Evolutionary conservation across 2,329 filamentous ascomycete genomes (phyloP), one percentile per base, ranked within the genome.

Genomic region (Xylaria sp.): DNA sequence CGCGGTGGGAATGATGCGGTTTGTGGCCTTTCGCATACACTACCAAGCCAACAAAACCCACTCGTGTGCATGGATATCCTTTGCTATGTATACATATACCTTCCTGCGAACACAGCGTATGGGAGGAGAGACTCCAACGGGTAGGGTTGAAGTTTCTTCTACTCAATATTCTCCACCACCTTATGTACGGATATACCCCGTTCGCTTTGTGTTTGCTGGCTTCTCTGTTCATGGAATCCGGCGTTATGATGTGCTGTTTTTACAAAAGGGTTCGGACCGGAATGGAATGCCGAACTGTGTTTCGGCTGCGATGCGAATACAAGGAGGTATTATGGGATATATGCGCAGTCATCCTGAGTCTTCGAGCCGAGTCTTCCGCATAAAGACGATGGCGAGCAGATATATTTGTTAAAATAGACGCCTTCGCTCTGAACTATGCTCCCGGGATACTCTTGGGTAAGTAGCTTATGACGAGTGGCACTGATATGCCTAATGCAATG

Each of bases 111-210:
- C n/a, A n/a, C n/a, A n/a, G n/a, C n/a, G n/a, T n/a, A n/a, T n/a
- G n/a, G n/a, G n/a, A n/a, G n/a, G n/a, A n/a, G n/a, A n/a, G n/a
- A n/a, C 33, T 41, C 37, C 23, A 48, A 13, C 11, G 15, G 37
- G 17, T 49, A 29, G 29, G 35, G 46, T 48, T 33, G 21, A 11
- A 9, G 29, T 49, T 49, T 4, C 17, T 21, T 10, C 25, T 11
- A 21, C n/a, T 7, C 21, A 33, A 6, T 35, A 21, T 19, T 52
- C 41, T 7, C 47, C 23, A 15, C 15, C 11, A 15, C 19, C 17
- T 15, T 54, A 31, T 37, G 40, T 19, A 49, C 37, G 47, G 41
- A 57, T 57, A 63, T 60, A 63, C 47, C 61, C 56, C n/a, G 31
- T 60, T 53, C 29, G 29, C 44, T 49, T 11, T 44, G n/a, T 60